phyloP scores from a whole-genome alignment of 2,329 filamentous ascomycete genomes.

The Phaeosphaeria sp. region DNA sequence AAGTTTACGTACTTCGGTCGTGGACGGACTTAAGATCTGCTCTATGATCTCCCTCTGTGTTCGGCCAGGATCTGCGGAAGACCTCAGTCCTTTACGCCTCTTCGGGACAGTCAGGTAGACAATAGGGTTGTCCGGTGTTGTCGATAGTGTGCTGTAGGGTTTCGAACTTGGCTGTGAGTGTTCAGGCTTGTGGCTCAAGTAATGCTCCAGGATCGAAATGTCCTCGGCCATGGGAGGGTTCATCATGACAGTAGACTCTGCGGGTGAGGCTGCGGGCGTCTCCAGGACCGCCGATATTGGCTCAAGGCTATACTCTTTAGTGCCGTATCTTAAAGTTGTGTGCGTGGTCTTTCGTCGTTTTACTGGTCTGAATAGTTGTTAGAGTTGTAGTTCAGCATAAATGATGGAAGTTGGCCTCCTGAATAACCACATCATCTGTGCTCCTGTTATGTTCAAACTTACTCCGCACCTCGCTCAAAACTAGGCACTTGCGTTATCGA shows the following conservation, averaged over 20 bases:
- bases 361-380: neutral
- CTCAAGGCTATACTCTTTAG: neutral
- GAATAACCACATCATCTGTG: neutral
- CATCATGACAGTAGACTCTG: conserved; percentile 28
- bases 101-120: conserved; percentile 26
- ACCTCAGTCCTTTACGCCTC: conserved; percentile 15
- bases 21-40: conserved; percentile 16
- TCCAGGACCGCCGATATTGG: conserved; percentile 1
- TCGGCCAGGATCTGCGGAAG: conserved; percentile 20
- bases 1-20: conserved; percentile 12
- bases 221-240: conserved; percentile 29
- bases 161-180: conserved; percentile 3
- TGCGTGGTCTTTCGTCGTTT: neutral
- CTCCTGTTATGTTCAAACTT: neutral
- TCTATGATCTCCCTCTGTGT: conserved; percentile 25
- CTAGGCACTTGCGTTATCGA: neutral
- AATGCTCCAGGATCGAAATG: conserved; percentile 25
- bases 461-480: neutral
- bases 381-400: neutral
- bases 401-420: neutral
- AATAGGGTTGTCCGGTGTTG: conserved; percentile 19
- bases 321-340: neutral
- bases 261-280: conserved; percentile 8
- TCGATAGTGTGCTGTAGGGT: conserved; percentile 20
- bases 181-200: conserved; percentile 14